A percentile compares a stretch with the other conserved stretches of the same genome.
These are phyloP conservation scores for Raphidocelis subcapitata DNA, from an alignment of 139 green algal genomes.

Conservation along the genomic window DNA sequence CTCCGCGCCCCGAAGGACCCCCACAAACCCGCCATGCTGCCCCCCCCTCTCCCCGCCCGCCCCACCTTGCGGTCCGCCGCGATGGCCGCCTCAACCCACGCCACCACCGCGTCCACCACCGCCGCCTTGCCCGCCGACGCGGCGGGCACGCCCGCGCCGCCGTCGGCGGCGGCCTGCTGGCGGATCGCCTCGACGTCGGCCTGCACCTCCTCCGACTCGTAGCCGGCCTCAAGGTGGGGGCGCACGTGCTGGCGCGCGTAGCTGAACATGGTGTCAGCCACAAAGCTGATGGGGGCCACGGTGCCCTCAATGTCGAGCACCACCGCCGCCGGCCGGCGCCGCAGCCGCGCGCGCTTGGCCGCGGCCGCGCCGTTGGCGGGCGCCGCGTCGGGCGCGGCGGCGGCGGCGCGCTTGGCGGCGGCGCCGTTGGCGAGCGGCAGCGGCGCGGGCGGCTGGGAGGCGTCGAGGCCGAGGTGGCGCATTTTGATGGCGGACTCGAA, in stretches of 20 bases:
- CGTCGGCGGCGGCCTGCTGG: conserved; percentile 47
- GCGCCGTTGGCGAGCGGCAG: background rate
- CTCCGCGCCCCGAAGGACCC: conserved; percentile 4
- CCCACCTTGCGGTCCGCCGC: conserved; percentile 64
- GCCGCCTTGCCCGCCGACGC: conserved; percentile 15
- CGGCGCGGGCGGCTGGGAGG: conserved; percentile 36
- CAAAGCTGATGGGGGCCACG: conserved; percentile 88
- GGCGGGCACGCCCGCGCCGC: background rate
- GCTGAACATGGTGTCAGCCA: conserved; percentile 85
- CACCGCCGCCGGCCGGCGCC: conserved; percentile 51
- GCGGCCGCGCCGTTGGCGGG: conserved; percentile 19
- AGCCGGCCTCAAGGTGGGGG: conserved; percentile 66
- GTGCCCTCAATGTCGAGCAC: conserved; percentile 98
- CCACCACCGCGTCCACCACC: conserved; percentile 55
- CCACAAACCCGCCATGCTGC: background rate
- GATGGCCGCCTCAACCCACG: conserved; percentile 70
- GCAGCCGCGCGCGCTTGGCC: conserved; percentile 22
- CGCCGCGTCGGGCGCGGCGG: background rate
- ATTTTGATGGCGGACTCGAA: conserved; percentile 88
- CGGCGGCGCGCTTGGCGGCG: background rate
- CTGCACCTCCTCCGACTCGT: conserved; percentile 55
- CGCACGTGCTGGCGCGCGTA: conserved; percentile 69
- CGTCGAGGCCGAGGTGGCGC: conserved; percentile 75
- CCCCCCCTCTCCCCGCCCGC: too few species aligned
- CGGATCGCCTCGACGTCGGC: conserved; percentile 69